phyloP scores from a whole-genome alignment of 2,329 filamentous ascomycete genomes.

The Tothia fuscella region DNA sequence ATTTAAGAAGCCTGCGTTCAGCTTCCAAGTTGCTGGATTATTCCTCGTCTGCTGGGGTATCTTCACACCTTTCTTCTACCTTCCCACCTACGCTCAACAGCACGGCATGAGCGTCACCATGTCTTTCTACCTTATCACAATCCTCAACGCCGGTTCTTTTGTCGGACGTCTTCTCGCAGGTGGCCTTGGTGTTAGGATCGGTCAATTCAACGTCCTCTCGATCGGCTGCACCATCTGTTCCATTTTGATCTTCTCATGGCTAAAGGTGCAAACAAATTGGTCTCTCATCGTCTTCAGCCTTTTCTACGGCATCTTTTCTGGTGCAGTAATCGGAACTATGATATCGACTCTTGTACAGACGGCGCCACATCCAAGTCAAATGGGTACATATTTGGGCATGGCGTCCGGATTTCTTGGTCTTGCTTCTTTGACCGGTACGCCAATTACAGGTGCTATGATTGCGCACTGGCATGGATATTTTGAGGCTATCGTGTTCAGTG shows the following conservation, averaged over 20 bases:
- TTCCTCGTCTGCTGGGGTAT: slow-evolving; percentile 4
- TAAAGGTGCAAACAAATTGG: slow-evolving; percentile 23
- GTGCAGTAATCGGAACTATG: slow-evolving; percentile 32
- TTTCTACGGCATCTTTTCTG: slow-evolving; percentile 32
- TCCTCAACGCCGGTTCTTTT: slow-evolving; percentile 30
- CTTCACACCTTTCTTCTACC: slow-evolving; percentile 3
- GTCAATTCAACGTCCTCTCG: slow-evolving; percentile 26
- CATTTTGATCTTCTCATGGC: slow-evolving; percentile 25
- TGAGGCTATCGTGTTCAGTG: no score
- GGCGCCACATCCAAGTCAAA: not conserved
- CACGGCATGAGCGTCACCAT: not conserved
- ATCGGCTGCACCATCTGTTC: slow-evolving; percentile 22
- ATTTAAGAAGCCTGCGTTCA: slow-evolving; percentile 2
- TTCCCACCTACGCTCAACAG: not conserved
- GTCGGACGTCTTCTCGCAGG: slow-evolving; percentile 31
- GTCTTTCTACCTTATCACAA: slow-evolving; percentile 33
- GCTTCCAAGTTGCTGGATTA: slow-evolving; percentile 2
- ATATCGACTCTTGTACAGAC: slow-evolving; percentile 16
- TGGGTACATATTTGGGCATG: slow-evolving; percentile 4
- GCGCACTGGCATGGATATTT: not conserved
- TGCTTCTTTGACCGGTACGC: slow-evolving; percentile 1
- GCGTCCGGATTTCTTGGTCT: not conserved
- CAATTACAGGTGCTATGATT: slow-evolving; percentile 2
- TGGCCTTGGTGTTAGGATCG: slow-evolving; percentile 26
- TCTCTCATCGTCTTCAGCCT: slow-evolving; percentile 25